A percentile compares a stretch with the other conserved stretches of the same genome.
Conservation (phyloP, 371 early-diverging fungal species). For the Fennellomyces sp. region DNA sequence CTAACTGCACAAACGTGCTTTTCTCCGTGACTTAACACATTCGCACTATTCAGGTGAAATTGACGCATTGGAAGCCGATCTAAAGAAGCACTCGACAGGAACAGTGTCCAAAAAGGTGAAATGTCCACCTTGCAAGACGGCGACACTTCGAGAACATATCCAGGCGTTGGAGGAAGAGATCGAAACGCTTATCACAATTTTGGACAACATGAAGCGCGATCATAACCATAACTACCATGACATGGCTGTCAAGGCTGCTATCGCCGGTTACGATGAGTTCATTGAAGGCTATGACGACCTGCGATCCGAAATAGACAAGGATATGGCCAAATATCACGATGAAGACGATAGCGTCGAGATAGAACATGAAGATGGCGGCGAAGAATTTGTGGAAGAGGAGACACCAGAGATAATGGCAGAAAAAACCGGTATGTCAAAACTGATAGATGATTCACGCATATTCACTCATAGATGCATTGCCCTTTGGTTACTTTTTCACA, state of each 20-base stretch:
- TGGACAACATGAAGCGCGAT: conserved; percentile 65
- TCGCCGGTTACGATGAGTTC: conserved; percentile 66
- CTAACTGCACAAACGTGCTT: background rate
- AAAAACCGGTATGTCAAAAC: conserved; percentile 15
- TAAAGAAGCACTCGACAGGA: background rate
- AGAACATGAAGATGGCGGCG: conserved; percentile 14
- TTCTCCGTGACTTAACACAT: background rate
- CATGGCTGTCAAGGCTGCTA: conserved; percentile 69
- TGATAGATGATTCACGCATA: background rate
- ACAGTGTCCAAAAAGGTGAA: conserved; percentile 10
- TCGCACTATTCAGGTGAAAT: conserved; percentile 15
- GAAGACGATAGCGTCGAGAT: conserved; percentile 7
- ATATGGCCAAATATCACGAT: conserved; percentile 15
- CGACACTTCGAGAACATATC: conserved; percentile 37
- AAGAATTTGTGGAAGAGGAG: conserved; percentile 14
- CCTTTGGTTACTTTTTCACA: background rate
- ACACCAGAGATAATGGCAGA: conserved; percentile 6
- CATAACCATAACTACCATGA: conserved; percentile 84
- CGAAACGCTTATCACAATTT: conserved; percentile 37
- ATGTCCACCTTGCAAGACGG: conserved; percentile 18
- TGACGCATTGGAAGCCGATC: conserved; percentile 30
- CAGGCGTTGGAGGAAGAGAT: conserved; percentile 35
- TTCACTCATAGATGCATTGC: background rate
- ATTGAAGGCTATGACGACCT: conserved; percentile 32
- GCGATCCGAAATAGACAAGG: conserved; percentile 28